These are phyloP conservation scores for Globisporangium emineosum DNA, from an alignment of 352 stramenopile species.

Conservation along the genomic window DNA sequence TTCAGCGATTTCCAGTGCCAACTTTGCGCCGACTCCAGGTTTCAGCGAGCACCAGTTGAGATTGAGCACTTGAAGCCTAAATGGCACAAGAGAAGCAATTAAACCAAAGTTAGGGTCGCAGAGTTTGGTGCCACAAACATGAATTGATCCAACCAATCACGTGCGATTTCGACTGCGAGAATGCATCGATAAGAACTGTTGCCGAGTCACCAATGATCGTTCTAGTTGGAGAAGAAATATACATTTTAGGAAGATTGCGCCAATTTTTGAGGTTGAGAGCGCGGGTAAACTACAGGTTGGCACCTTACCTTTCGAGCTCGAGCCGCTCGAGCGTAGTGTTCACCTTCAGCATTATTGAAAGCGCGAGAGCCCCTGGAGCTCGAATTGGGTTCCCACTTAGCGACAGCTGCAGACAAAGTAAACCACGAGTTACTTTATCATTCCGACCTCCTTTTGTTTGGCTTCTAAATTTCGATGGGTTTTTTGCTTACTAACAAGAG, in stretches of 20 bases:
- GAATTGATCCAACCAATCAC: slow-evolving; percentile 6
- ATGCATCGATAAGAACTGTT: slow-evolving; percentile 25
- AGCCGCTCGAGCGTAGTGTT: slow-evolving; percentile 28
- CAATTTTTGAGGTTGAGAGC: background rate
- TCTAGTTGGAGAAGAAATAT: slow-evolving; percentile 11
- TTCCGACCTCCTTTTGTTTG: background rate
- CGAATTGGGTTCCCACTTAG: slow-evolving; percentile 35
- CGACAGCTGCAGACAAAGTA: slow-evolving; percentile 5
- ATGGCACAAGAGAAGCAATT: background rate
- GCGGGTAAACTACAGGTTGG: background rate
- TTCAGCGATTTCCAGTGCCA: background rate
- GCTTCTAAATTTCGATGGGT: background rate
- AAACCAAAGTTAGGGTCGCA: background rate
- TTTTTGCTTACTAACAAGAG: background rate
- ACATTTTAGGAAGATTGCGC: background rate
- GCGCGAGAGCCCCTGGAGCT: slow-evolving; percentile 16
- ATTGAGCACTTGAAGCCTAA: slow-evolving; percentile 29
- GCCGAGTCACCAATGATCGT: slow-evolving; percentile 20
- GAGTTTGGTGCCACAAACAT: background rate
- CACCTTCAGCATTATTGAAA: slow-evolving; percentile 32
- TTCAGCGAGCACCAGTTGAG: slow-evolving; percentile 33
- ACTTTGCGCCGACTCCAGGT: slow-evolving; percentile 23
- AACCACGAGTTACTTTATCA: background rate
- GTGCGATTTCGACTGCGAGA: slow-evolving; percentile 27
- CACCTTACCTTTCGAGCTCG: slow-evolving; percentile 29